Conservation (phyloP, 139 green algal species). For the Chlamydomonas sp. region DNA sequence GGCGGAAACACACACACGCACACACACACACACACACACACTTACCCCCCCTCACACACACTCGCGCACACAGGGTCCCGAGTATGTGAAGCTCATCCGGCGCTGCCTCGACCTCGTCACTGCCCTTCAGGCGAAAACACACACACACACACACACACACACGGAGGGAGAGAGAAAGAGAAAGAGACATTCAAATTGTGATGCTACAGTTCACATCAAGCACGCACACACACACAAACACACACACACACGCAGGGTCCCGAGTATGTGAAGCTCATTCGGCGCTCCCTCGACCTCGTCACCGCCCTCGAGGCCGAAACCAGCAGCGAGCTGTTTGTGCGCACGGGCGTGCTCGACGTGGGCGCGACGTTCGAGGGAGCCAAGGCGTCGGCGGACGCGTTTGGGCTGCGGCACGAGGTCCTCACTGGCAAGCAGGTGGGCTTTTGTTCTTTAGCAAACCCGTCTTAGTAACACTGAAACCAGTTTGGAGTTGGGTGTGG, state of each 20-base stretch:
- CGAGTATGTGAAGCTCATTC: conserved; percentile 1
- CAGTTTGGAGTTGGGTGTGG: not conserved
- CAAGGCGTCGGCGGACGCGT: not conserved
- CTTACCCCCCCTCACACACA: no score
- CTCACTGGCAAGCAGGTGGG: no score
- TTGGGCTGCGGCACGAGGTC: conserved; percentile 11
- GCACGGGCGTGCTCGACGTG: conserved; percentile 20
- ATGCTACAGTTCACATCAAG: not conserved
- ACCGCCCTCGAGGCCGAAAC: not conserved
- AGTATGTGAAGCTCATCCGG: conserved; percentile 12
- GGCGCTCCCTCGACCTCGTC: not conserved
- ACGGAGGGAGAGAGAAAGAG: no score
- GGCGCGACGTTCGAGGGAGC: conserved; percentile 6
- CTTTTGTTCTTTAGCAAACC: no score
- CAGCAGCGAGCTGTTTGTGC: conserved; percentile 3
- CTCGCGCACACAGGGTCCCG: not conserved
- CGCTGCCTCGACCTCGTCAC: conserved; percentile 8
- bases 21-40: no score
- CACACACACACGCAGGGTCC: not conserved
- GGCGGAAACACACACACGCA: no score
- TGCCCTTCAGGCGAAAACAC: not conserved
- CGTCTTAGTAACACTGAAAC: no score
- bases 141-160: no score
- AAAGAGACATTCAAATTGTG: not conserved
- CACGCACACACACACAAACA: not conserved